Percentiles rank a stretch among this genome's conserved stretches.
Conservation (phyloP, 805 yeast genomes). For the Candida broadrunensis region DNA sequence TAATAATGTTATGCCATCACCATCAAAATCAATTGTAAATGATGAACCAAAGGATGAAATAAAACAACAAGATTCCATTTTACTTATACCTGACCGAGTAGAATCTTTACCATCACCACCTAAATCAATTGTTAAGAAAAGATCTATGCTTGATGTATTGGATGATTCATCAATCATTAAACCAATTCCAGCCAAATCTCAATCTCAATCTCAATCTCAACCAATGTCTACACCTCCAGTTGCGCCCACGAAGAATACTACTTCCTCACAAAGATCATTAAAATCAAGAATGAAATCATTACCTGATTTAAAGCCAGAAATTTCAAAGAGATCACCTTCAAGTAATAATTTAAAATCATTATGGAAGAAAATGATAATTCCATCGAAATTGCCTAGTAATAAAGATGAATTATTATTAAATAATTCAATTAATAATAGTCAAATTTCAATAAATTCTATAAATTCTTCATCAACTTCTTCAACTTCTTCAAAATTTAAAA, state of each 20-base stretch:
- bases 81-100: neutral
- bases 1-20: neutral
- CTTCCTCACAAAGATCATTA: neutral
- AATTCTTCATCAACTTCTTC: neutral
- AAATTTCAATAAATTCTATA: neutral
- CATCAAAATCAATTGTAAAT: neutral
- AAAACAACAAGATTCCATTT: too few relatives aligned
- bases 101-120: neutral
- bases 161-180: neutral
- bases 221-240: neutral
- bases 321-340: neutral
- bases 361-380: slow-evolving; percentile 10
- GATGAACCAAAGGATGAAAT: neutral
- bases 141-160: slow-evolving; percentile 7
- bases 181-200: neutral
- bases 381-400: neutral
- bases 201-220: neutral
- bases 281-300: neutral
- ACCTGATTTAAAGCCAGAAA: neutral
- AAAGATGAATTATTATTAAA: too few relatives aligned
- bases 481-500: slow-evolving; percentile 1
- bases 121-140: neutral
- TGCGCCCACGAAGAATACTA: neutral
- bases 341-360: slow-evolving; percentile 11
- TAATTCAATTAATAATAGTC: neutral